Percentiles rank a stretch among this genome's conserved stretches.
These are phyloP conservation scores for Penicillium coprophilum DNA, from an alignment of 495 filamentous ascomycete species.

Conservation along the genomic window DNA sequence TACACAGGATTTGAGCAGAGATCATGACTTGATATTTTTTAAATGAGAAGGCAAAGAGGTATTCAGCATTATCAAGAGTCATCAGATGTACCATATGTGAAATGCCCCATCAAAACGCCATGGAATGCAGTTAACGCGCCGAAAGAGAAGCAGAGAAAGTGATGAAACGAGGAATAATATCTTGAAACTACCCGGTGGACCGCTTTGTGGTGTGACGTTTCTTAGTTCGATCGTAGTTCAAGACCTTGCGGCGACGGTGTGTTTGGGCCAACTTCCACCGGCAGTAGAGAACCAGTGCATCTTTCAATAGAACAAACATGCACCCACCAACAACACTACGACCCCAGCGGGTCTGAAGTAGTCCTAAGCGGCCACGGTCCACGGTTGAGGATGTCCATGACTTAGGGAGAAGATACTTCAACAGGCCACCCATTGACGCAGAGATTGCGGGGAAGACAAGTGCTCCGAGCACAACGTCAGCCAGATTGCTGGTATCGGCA, in stretches of 20 bases:
- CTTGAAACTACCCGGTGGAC: constrained; percentile 9
- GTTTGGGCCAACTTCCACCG: constrained; percentile 71
- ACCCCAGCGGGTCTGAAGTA: constrained; percentile 75
- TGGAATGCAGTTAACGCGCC: constrained; percentile 25
- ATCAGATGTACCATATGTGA: constrained; percentile 26
- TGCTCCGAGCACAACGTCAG: constrained; percentile 60
- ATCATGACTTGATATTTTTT: not conserved
- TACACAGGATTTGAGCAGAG: not conserved
- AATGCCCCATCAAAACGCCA: constrained; percentile 24
- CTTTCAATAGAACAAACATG: constrained; percentile 73
- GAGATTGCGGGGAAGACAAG: constrained; percentile 63
- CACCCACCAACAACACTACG: constrained; percentile 78
- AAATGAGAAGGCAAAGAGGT: not conserved
- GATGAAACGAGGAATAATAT: not conserved
- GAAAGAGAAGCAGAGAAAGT: constrained; percentile 5
- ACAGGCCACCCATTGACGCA: constrained; percentile 64
- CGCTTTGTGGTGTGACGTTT: constrained; percentile 29
- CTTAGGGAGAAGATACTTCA: constrained; percentile 60
- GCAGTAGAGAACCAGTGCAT: constrained; percentile 71
- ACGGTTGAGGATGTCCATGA: constrained; percentile 55
- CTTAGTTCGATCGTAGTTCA: constrained; percentile 59
- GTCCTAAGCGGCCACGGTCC: constrained; percentile 48
- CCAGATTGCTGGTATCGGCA: constrained; percentile 51
- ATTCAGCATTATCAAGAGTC: constrained; percentile 16
- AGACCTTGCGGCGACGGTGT: constrained; percentile 62